Percentiles rank a stretch among this genome's conserved stretches.
Evolutionary conservation across 805 yeast species (phyloP).

Genomic region (Naumovozyma castellii): DNA sequence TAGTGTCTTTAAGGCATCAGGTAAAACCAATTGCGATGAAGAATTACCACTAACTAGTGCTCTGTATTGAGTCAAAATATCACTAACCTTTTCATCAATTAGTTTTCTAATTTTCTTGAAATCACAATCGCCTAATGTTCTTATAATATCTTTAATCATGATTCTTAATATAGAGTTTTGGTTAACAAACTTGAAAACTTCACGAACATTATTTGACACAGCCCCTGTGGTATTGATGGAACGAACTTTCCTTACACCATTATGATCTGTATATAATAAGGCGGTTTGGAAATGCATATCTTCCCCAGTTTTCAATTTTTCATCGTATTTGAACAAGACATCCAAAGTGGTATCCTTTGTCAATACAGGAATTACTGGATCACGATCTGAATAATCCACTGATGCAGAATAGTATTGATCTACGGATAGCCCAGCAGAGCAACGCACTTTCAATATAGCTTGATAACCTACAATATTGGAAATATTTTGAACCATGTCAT

Average conservation of each 20-base stretch:
- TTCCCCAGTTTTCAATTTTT: conserved; percentile 47
- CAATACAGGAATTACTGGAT: conserved; percentile 63
- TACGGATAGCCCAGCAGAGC: conserved; percentile 81
- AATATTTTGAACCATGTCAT: conserved; percentile 49
- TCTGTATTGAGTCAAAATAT: conserved; percentile 52
- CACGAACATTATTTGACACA: conserved; percentile 62
- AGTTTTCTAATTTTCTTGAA: conserved; percentile 42
- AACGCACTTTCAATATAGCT: conserved; percentile 74
- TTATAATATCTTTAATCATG: conserved; percentile 41
- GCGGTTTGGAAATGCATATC: conserved; percentile 93
- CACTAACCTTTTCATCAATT: conserved; percentile 43
- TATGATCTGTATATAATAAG: conserved; percentile 64
- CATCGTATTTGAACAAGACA: conserved; percentile 68
- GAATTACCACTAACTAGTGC: conserved; percentile 35
- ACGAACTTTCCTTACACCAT: conserved; percentile 74
- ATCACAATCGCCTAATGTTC: conserved; percentile 34
- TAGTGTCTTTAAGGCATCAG: conserved; percentile 66
- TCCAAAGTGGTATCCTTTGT: conserved; percentile 56
- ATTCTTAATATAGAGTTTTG: conserved; percentile 54
- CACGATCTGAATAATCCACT: conserved; percentile 36
- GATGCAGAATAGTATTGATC: conserved; percentile 61
- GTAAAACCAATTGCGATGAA: conserved; percentile 55
- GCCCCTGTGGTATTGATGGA: conserved; percentile 80
- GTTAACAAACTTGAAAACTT: conserved; percentile 71
- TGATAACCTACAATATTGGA: conserved; percentile 57